Conservation (phyloP, 257 asterid genomes). For the Euphrasia confusa region DNA sequence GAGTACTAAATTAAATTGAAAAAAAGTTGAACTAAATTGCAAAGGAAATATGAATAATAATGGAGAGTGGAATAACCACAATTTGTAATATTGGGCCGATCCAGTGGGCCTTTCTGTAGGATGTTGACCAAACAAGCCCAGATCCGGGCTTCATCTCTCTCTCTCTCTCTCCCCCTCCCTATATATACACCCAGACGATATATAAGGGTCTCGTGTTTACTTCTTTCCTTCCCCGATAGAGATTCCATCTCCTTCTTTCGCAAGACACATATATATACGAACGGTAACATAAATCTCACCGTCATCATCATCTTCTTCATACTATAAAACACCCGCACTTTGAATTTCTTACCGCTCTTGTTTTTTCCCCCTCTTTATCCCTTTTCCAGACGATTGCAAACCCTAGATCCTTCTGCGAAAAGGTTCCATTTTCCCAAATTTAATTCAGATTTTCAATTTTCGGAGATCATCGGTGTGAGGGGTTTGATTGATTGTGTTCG, state of each 20-base stretch:
- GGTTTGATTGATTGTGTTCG: not conserved
- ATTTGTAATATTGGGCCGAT: not conserved
- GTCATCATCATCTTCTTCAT: not conserved
- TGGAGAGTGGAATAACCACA: too few relatives aligned
- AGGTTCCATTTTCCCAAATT: not conserved
- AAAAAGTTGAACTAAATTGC: too few relatives aligned
- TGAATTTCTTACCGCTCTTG: slow-evolving; percentile 10
- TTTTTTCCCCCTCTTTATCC: not conserved
- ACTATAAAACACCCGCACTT: slow-evolving; percentile 12
- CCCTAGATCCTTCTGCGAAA: slow-evolving; percentile 20
- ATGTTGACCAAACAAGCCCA: not conserved
- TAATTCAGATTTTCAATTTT: not conserved
- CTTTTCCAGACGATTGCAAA: slow-evolving; percentile 2
- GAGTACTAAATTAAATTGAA: too few relatives aligned
- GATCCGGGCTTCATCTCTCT: not conserved
- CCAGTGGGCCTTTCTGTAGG: not conserved
- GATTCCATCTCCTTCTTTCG: not conserved
- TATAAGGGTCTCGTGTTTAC: not conserved
- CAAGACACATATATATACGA: not conserved
- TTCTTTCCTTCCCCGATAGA: not conserved
- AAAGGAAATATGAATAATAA: too few relatives aligned
- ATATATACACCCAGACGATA: not conserved
- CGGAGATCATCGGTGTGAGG: not conserved
- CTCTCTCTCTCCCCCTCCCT: not conserved
- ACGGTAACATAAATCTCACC: not conserved